Evolutionary conservation across 2,329 filamentous ascomycete genomes (phyloP).

Genomic region (Hypoxylon sp.): DNA sequence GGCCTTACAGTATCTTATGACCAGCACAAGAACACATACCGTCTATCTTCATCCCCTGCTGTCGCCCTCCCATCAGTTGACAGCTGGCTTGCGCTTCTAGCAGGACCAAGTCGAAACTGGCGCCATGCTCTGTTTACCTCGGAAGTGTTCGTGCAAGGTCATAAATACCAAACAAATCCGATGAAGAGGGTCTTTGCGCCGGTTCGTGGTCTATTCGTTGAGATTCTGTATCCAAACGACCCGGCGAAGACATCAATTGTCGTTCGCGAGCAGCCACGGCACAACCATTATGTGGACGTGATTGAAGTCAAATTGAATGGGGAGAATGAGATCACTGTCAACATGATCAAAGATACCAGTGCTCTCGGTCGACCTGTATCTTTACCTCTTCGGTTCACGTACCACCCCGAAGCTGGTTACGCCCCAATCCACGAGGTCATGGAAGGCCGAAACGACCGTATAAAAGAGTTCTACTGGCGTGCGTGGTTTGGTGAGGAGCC

Average conservation of each 20-base stretch:
- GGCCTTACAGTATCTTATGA: slow-evolving; percentile 88
- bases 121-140: slow-evolving; percentile 93
- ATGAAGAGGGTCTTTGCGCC: slow-evolving; percentile 92
- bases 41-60: slow-evolving; percentile 80
- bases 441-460: slow-evolving; percentile 94
- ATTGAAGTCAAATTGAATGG: slow-evolving; percentile 83
- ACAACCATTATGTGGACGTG: slow-evolving; percentile 88
- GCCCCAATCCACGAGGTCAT: slow-evolving; percentile 98
- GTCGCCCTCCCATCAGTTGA: slow-evolving; percentile 82
- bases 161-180: slow-evolving; percentile 97
- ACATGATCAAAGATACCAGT: slow-evolving; percentile 93
- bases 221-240: slow-evolving; percentile 85
- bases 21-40: slow-evolving; percentile 82
- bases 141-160: slow-evolving; percentile 93
- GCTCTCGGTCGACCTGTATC: slow-evolving; percentile 85
- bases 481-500: slow-evolving; percentile 94
- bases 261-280: slow-evolving; percentile 87
- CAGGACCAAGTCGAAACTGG: slow-evolving; percentile 89
- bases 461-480: slow-evolving; percentile 99
- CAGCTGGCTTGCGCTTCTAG: slow-evolving; percentile 88
- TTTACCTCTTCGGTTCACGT: slow-evolving; percentile 88
- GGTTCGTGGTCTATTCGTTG: slow-evolving; percentile 86
- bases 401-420: slow-evolving; percentile 95
- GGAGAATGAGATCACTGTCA: slow-evolving; percentile 85
- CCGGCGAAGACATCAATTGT: slow-evolving; percentile 85